Evolutionary conservation across 192 early-diverging fungal species (phyloP).

Genomic region (Obelidium mucronatum): DNA sequence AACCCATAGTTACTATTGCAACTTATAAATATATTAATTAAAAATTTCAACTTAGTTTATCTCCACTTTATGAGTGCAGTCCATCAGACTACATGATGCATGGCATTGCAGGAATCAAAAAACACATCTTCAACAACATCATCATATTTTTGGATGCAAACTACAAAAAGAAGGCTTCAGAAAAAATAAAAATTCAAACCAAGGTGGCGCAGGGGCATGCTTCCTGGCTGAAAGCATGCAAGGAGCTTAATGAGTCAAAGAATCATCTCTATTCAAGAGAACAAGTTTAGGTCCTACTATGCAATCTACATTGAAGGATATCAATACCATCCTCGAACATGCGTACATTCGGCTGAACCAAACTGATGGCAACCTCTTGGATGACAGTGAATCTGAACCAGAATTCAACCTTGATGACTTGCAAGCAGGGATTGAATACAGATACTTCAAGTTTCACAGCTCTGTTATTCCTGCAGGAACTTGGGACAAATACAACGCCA

Average conservation of each 20-base stretch:
- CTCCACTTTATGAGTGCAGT: background rate
- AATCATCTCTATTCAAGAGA: background rate
- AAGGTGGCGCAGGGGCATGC: background rate
- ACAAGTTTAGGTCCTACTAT: background rate
- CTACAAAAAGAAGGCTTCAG: background rate
- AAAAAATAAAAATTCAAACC: background rate
- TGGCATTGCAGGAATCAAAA: background rate
- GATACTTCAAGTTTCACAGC: background rate
- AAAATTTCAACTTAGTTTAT: background rate
- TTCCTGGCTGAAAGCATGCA: background rate
- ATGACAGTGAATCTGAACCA: background rate
- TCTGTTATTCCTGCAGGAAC: background rate
- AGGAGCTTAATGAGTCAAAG: background rate
- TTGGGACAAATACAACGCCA: background rate
- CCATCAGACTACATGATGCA: conserved; percentile 12
- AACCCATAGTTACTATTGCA: too few relatives aligned
- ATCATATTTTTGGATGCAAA: background rate
- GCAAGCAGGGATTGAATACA: background rate
- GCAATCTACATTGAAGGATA: background rate
- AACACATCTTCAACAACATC: background rate
- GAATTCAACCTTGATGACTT: background rate
- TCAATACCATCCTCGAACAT: background rate
- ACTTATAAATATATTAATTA: too few relatives aligned
- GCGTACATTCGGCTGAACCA: background rate
- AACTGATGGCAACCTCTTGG: background rate